Base-by-base conservation (phyloP, 1,139 yeast genomes). In the Geotrichum siamense region DNA sequence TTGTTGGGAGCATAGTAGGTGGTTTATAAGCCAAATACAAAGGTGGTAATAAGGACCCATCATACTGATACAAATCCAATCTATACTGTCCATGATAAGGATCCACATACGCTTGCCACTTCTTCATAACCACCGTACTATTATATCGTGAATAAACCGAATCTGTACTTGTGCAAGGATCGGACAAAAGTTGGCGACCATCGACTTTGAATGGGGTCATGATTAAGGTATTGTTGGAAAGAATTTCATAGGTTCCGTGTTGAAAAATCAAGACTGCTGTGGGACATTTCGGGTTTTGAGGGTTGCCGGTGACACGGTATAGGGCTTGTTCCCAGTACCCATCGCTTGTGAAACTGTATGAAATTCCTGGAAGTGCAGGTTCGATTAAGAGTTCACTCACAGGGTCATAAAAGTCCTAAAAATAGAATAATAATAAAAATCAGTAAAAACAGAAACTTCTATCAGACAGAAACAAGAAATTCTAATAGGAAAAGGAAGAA, bases 1-100 rank as follows among this genome's bases (percentile, higher is more conserved):
- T 67, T 1, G 98, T 91, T 19, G 98, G 98, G 52, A 91, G 75
- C 98, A 91, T 91, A 75, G 82, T 72, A 16, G 98, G 94, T 6
- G 98, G 98, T 58, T 75, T 76, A 69, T 89, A 91, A 2, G 93
- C 95, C 64, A 91, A 73, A 63, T 85, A 91, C 56, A 91, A 66
- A 0, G 98, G 97, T 54, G 86, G 93, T 72, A 83, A 67, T 45
- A 77, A 77, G 17, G 84, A 65, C 17, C 97, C 97, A 62, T 87
- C 95, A 55, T 76, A 82, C 66, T 82, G 79, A 65, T 74, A 82
- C 51, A 91, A 70, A 51, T 81, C 82, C 48, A 91, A 72, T 51
- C 77, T 75, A 65, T 79, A 79, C 58, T 84, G 74, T 21, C 97
- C 98, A 57, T 84, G 83, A 67, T 89, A 91, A 13, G 74, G 68